Evolutionary conservation across 31 red algal genomes (phyloP), one percentile per base, ranked within the genome.

Genomic region (Odonthalia washingtoniensis): DNA sequence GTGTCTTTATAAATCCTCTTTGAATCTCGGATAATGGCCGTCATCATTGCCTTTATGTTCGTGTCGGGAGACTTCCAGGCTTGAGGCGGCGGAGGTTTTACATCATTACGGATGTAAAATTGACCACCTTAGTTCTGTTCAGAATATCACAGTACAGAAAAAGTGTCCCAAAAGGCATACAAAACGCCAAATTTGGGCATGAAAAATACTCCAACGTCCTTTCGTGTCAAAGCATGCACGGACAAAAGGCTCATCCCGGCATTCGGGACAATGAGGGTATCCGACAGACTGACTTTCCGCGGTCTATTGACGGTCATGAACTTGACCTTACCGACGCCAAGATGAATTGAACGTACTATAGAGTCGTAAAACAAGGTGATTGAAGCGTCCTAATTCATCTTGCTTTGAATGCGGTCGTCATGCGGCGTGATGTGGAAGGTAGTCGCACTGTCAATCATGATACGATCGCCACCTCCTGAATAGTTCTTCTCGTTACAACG

Each of bases 241-340:
- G 81, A 85, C 1, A 85, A 67, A 3, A 85, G 81, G 65, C 67
- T 85, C 66, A 74, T 73, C 2, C 66, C 39, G 6, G 44, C 27
- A 43, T 74, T 28, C 9, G 81, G 37, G 2, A 43, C 40, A 0
- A 38, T 45, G 5, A 85, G 21, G 2, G 81, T 74, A 0, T 69
- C 14, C 9, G 66, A 70, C 0, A 85, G 45, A 3, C 0, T 46
- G 9, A 85, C 65, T 6, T 41, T 43, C 30, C 42, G 44, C 24
- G 26, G 36, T 32, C 42, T 35, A 31, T 85, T 43, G 14, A 31
- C 0, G 1, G 31, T 33, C 0, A 9, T 60, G 40, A 64, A 85
- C 0, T 72, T 0, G 28, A 85, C 81, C 65, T 64, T 43, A 43
- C 66, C 0, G 38, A 42, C 2, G 5, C 81, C 66, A 30, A 65